Base-by-base conservation (phyloP, 495 filamentous ascomycete species). In the Opeltia flavorubescens region DNA sequence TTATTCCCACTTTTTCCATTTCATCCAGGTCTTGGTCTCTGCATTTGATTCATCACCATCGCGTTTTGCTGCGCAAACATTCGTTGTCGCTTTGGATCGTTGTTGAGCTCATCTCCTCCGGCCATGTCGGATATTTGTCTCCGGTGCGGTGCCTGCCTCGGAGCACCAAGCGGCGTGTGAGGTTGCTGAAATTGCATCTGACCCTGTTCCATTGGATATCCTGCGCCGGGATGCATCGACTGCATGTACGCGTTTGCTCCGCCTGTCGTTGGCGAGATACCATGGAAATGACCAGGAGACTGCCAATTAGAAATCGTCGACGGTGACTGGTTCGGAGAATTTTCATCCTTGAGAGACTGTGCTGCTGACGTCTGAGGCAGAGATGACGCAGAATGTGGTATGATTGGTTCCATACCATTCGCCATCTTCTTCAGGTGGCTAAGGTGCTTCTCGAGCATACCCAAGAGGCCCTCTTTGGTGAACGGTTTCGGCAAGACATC, bases 401-500 rank as follows among this genome's bases (percentile, higher is more conserved):
- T 69, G 1, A 73, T 58, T 11, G 69, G 66, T 27, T 81, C 78
- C 50, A 80, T 72, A n/a, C 68, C 70, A 44, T 69, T 69, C 21
- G 68, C 52, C 1, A 72, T 62, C 50, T 72, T 73, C 64, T 81
- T 86, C 47, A 95, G 71, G 60, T 86, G 84, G 7, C 74, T 73
- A 44, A 98, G 71, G 55, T 94, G 86, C 56, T 87, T 93, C 61
- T 89, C 86, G 12, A 98, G 73, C 67, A 94, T 86, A 47, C 81
- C 78, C 36, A 94, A 71, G 59, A 98, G 83, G 44, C 89, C 89
- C 60, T 95, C 89, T 59, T 88, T 88, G 2, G 89, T 98, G 61
- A 98, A 98, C 0, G 91, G 91, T 55, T 98, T 98, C 0, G 91
- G 89, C 41, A 98, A 70, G 8, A 98, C 89, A 58, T 95, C 91